A percentile compares a stretch with the other conserved stretches of the same genome.
phyloP scores from a whole-genome alignment of 345 rosid genomes.

The Pseudoturritis turrita region DNA sequence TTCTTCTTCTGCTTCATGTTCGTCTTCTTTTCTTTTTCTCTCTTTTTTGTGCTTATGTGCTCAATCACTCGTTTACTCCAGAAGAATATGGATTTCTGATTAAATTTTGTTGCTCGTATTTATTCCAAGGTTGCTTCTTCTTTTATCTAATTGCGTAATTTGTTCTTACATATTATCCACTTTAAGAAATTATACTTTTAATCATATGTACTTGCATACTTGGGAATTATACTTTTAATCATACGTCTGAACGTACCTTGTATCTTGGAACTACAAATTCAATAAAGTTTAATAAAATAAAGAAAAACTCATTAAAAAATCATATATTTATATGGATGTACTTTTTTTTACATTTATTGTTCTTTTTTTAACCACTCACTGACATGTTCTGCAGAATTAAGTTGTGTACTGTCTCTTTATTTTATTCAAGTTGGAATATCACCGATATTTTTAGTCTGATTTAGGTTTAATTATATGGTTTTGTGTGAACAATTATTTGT shows the following conservation, averaged over 20 bases:
- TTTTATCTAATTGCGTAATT: background rate
- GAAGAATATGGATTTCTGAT: constrained; percentile 16
- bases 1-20: background rate
- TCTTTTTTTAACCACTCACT: constrained; percentile 22
- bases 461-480: background rate
- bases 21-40: background rate
- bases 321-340: background rate
- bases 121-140: constrained; percentile 32
- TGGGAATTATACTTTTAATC: too few species aligned
- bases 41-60: constrained; percentile 2
- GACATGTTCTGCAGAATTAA: constrained; percentile 19
- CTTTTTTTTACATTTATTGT: background rate
- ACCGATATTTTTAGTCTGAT: background rate
- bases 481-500: background rate
- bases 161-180: too few species aligned
- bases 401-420: background rate
- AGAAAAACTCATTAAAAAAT: background rate
- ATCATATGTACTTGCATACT: too few species aligned
- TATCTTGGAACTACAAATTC: background rate
- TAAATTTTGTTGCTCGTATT: background rate
- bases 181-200: too few species aligned
- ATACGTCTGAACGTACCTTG: too few species aligned
- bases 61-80: background rate
- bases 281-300: background rate
- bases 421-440: background rate